Evolutionary conservation across 2,329 filamentous ascomycete genomes (phyloP), one percentile per base, ranked within the genome.

Genomic region (Neonectria hederae): DNA sequence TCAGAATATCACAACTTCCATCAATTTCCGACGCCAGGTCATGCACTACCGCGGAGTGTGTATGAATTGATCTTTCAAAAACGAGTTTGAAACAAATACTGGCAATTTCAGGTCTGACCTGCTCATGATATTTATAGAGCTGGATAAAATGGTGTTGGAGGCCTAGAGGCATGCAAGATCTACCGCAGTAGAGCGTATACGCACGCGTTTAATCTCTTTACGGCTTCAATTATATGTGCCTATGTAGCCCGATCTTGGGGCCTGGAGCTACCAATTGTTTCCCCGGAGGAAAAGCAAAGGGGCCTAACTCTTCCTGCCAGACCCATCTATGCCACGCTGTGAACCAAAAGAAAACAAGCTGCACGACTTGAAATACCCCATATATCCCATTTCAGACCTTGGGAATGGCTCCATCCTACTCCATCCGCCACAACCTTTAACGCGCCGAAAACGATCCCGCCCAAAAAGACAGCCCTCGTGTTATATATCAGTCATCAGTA

Each of bases 1-100:
- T 65, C 65, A 61, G 60, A 66, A 70, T 65, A 72, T 69, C 66
- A 54, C 52, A 53, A 52, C 59, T 65, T 63, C 64, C 42, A 43
- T 62, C 62, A 42, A 40, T 17, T 45, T 54, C 38, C 45, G 14
- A 48, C 43, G 43, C 14, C 54, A 11, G n/a, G 7, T 49, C 7
- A 14, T 19, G 63, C 5, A 38, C 22, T 21, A 17, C 9, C 10
- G 22, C 14, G 11, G 4, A 10, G 4, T 17, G 3, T 8, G 2
- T 13, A 11, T 13, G 13, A 6, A 30, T 3, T 13, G 22, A 24
- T 28, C 24, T 19, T 19, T 21, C 8, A 11, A 17, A 38, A 6
- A 2, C 6, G 17, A 21, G 8, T 11, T 42, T 38, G 3, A 21
- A n/a, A n/a, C 35, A n/a, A 14, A 5, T 13, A 13, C 35, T 38